Conservation (phyloP, 768 basidiomycete genomes). For the Russula sp. region DNA sequence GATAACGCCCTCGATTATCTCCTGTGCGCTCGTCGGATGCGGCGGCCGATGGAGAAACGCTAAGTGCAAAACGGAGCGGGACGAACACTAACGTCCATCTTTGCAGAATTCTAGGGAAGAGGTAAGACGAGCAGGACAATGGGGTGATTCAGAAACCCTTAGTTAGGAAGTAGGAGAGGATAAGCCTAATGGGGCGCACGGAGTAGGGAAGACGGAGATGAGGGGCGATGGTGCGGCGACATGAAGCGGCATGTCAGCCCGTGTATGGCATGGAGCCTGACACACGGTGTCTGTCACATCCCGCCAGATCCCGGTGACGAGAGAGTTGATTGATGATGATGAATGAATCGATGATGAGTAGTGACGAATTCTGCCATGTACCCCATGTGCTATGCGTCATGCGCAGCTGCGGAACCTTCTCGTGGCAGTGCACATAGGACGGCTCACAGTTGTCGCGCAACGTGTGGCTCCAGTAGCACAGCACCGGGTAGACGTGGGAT, state of each 20-base stretch:
- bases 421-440: conserved; percentile 21
- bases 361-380: conserved; percentile 11
- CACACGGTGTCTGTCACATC: conserved; percentile 23
- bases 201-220: conserved; percentile 23
- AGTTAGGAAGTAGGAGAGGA: conserved; percentile 14
- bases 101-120: conserved; percentile 6
- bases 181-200: conserved; percentile 25
- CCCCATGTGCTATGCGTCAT: background rate
- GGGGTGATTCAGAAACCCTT: conserved; percentile 17
- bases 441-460: conserved; percentile 11
- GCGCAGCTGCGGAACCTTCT: conserved; percentile 3
- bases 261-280: conserved; percentile 23
- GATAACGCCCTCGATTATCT: conserved; percentile 7
- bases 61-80: background rate
- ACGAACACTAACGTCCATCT: background rate
- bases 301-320: conserved; percentile 25
- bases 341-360: conserved; percentile 2
- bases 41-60: conserved; percentile 12
- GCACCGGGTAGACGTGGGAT: conserved; percentile 14
- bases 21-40: conserved; percentile 10
- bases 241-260: conserved; percentile 11
- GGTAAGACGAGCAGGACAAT: conserved; percentile 1
- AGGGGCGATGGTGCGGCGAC: conserved; percentile 27
- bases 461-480: conserved; percentile 23
- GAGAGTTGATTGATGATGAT: conserved; percentile 8